Evolutionary conservation across 2,329 filamentous ascomycete genomes (phyloP), one percentile per base, ranked within the genome.

Genomic region (Pseudocercospora eumusae): DNA sequence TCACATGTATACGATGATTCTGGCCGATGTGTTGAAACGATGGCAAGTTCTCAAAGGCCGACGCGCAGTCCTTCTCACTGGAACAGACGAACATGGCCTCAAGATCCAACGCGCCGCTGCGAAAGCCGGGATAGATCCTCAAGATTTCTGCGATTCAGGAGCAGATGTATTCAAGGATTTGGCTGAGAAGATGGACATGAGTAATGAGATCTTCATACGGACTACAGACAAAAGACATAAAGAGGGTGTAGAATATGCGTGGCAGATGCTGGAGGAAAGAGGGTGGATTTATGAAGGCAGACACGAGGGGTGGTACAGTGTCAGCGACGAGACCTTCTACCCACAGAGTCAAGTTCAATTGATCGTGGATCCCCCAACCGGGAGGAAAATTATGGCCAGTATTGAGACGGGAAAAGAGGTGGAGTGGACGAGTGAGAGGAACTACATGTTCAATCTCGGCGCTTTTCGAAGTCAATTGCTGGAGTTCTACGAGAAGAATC

Each of bases 241-340:
- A 70, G 86, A 90, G 42, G 91, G 92, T 1, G 95, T 99, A 45
- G 86, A 92, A 71, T 88, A 95, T 74, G 92, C 96, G 70, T 99
- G 95, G 95, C 83, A 86, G 67, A 83, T 92, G 74, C 81, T 99
- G 62, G 83, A 88, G 70, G 86, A 92, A 25, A 56, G 63, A 33
- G 66, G 66, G 2, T 62, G 62, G 36, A 68, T 69, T 13, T 68
- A 66, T 10, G 64, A 68, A 45, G 63, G 63, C 11, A 62, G 64
- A 42, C 66, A 69, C 50, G 86, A 92, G 73, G 95, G 95, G 1
- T 99, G 95, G 95, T 99, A 99, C 76, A 95, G 90, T 60, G 89
- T 99, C 58, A 92, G 91, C 75, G 95, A 99, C 75, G 95, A 99
- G 81, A 93, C 93, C 42, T 99, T 96, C 77, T 98, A 97, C 74